phyloP scores from a whole-genome alignment of 352 stramenopile species.

The Phytophthora pisi region DNA sequence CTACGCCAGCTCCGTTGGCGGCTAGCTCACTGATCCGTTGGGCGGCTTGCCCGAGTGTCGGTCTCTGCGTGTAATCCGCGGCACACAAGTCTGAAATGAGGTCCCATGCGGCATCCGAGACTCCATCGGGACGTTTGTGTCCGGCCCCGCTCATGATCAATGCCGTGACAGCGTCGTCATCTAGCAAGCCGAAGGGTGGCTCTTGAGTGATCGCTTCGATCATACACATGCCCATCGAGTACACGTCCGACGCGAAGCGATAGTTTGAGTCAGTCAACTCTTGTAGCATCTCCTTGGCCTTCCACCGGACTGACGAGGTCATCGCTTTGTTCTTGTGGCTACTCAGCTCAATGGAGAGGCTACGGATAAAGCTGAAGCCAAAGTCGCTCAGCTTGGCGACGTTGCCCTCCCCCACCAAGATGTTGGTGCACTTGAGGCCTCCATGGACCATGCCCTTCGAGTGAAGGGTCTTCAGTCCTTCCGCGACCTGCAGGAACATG shows the following conservation, averaged over 20 bases:
- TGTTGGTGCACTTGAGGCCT: constrained; percentile 18
- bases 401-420: constrained; percentile 5
- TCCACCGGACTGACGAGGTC: constrained; percentile 1
- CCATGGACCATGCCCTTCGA: constrained; percentile 1
- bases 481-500: constrained; percentile 7
- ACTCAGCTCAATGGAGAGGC: constrained; percentile 13
- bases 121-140: neutral
- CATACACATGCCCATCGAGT: constrained; percentile 14
- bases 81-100: constrained; percentile 2
- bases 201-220: constrained; percentile 11
- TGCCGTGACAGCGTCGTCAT: neutral
- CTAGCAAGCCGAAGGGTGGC: constrained; percentile 1
- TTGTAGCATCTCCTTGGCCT: constrained; percentile 8
- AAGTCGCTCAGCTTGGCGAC: constrained; percentile 5
- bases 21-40: neutral
- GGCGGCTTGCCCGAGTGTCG: neutral
- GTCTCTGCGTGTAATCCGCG: neutral
- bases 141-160: neutral
- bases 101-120: constrained; percentile 1
- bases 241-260: constrained; percentile 3
- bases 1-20: neutral
- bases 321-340: neutral
- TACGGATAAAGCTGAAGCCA: constrained; percentile 11
- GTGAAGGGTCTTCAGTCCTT: constrained; percentile 10
- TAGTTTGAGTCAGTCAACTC: neutral